Evolutionary conservation across 2,329 filamentous ascomycete genomes (phyloP).

Genomic region (Emmonsiellopsis sp.): DNA sequence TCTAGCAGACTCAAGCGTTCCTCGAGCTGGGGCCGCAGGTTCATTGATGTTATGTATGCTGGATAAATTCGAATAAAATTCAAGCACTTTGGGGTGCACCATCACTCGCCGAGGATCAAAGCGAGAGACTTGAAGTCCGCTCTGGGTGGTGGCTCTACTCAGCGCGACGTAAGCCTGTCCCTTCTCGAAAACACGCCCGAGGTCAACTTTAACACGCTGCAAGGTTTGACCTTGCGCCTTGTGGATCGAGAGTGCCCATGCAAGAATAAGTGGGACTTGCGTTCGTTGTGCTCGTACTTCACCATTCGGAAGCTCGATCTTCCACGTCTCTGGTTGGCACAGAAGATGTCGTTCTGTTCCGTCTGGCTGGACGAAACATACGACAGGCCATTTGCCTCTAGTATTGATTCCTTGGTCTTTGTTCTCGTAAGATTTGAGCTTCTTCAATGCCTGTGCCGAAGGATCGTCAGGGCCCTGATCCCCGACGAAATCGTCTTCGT

Average conservation of each 20-base stretch:
- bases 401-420: constrained; percentile 40
- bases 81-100: constrained; percentile 78
- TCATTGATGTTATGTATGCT: constrained; percentile 51
- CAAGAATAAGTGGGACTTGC: constrained; percentile 80
- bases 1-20: background rate
- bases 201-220: constrained; percentile 86
- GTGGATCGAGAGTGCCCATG: constrained; percentile 95
- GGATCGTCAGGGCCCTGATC: constrained; percentile 37
- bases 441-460: constrained; percentile 42
- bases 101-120: constrained; percentile 90
- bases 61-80: constrained; percentile 77
- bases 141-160: constrained; percentile 80
- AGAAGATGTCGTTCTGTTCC: constrained; percentile 68
- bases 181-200: constrained; percentile 89
- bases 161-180: constrained; percentile 96
- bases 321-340: constrained; percentile 85
- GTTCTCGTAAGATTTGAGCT: constrained; percentile 45
- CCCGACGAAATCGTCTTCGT: constrained; percentile 48
- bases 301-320: constrained; percentile 90
- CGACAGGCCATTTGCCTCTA: constrained; percentile 63
- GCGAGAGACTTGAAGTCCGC: constrained; percentile 75
- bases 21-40: background rate
- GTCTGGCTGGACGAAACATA: constrained; percentile 73
- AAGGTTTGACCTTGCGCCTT: constrained; percentile 95
- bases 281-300: constrained; percentile 82